phyloP scores from a whole-genome alignment of 768 basidiomycete genomes.

The Boletus tomentosulus region DNA sequence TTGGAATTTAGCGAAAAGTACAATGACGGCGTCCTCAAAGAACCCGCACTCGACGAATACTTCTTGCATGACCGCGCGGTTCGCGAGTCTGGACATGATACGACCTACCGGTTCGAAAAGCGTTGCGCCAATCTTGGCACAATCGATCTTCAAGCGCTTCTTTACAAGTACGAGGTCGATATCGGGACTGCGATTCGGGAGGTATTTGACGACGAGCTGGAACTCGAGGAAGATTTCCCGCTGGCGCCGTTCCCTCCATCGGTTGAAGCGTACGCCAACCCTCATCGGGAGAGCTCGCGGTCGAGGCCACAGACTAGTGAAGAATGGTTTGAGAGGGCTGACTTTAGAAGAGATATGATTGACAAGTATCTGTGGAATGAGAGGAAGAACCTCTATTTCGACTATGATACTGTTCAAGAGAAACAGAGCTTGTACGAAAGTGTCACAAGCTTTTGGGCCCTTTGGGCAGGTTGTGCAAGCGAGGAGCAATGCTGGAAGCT shows the following conservation, averaged over 20 bases:
- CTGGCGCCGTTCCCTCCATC: constrained; percentile 90
- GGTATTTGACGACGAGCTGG: constrained; percentile 89
- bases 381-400: constrained; percentile 89
- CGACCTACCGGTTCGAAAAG: constrained; percentile 96
- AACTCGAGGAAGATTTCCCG: constrained; percentile 88
- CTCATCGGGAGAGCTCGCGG: constrained; percentile 55
- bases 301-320: constrained; percentile 65
- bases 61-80: constrained; percentile 96
- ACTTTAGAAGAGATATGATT: constrained; percentile 77
- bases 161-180: constrained; percentile 99
- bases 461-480: constrained; percentile 97
- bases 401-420: constrained; percentile 90
- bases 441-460: constrained; percentile 93
- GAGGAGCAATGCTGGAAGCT: constrained; percentile 93
- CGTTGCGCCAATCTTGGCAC: constrained; percentile 96
- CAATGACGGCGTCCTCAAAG: constrained; percentile 76
- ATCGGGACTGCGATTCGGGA: constrained; percentile 97
- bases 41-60: constrained; percentile 92
- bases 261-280: constrained; percentile 61
- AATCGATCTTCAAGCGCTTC: constrained; percentile 89
- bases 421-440: constrained; percentile 94
- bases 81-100: constrained; percentile 94
- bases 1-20: constrained; percentile 97
- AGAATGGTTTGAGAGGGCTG: constrained; percentile 92
- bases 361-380: constrained; percentile 98